Percentiles rank a stretch among this genome's conserved stretches.
phyloP scores from a whole-genome alignment of 495 filamentous ascomycete species.

The Aspergillus sclerotioniger region DNA sequence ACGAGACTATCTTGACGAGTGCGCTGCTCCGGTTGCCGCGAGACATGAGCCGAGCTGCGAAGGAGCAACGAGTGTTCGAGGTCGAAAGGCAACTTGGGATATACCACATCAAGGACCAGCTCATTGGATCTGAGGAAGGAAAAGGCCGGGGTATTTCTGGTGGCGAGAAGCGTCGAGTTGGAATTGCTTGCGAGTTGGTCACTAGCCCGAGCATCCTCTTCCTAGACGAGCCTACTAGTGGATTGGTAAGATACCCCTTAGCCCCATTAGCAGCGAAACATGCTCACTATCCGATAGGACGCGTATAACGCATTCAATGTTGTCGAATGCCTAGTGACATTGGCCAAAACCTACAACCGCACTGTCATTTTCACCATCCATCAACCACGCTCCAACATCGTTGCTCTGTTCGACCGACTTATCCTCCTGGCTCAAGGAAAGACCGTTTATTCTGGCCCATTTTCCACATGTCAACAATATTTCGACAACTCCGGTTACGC shows the following conservation, averaged over 20 bases:
- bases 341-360: constrained; percentile 92
- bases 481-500: constrained; percentile 88
- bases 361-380: constrained; percentile 99
- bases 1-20: constrained; percentile 95
- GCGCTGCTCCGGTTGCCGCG: constrained; percentile 84
- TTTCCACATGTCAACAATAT: constrained; percentile 85
- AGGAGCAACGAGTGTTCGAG: constrained; percentile 85
- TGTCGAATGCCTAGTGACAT: constrained; percentile 89
- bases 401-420: constrained; percentile 93
- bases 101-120: constrained; percentile 82
- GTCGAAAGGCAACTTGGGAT: constrained; percentile 96
- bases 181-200: constrained; percentile 95
- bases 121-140: constrained; percentile 97
- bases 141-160: constrained; percentile 93
- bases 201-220: constrained; percentile 97
- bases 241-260: constrained; percentile 49
- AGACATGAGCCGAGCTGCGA: constrained; percentile 82
- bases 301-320: constrained; percentile 97
- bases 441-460: constrained; percentile 89
- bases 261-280: constrained; percentile 1
- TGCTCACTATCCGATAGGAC: constrained; percentile 46
- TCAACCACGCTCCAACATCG: constrained; percentile 99
- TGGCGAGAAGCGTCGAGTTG: constrained; percentile 92
- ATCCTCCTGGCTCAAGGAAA: constrained; percentile 86
- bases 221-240: constrained; percentile 94